phyloP scores from a whole-genome alignment of 768 basidiomycete genomes.

The Auricularia sp. region DNA sequence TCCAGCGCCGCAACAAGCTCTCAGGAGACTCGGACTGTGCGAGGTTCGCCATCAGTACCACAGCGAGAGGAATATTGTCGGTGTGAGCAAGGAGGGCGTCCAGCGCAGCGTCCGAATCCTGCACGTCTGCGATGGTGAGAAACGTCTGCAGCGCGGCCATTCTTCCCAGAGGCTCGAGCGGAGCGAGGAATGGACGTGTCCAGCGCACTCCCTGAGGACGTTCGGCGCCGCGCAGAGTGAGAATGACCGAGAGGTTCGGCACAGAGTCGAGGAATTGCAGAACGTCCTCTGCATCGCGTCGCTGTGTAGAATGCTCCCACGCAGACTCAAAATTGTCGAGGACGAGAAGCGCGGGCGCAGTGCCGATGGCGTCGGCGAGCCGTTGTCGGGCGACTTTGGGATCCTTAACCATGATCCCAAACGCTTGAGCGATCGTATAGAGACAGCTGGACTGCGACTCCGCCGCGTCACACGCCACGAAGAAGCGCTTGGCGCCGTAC shows the following conservation, averaged over 20 bases:
- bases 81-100: constrained; percentile 12
- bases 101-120: constrained; percentile 13
- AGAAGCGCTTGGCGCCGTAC: constrained; percentile 18
- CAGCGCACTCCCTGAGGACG: constrained; percentile 15
- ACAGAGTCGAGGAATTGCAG: constrained; percentile 9
- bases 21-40: constrained; percentile 13
- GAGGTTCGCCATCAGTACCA: constrained; percentile 16
- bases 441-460: not conserved
- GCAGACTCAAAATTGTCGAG: constrained; percentile 18
- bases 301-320: constrained; percentile 13
- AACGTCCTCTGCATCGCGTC: constrained; percentile 14
- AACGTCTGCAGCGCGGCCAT: constrained; percentile 13
- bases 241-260: constrained; percentile 11
- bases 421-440: not conserved
- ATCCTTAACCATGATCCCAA: not conserved
- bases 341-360: constrained; percentile 13
- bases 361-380: not conserved
- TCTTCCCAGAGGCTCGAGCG: constrained; percentile 12
- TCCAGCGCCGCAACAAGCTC: constrained; percentile 13
- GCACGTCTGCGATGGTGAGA: constrained; percentile 13
- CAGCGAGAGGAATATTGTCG: constrained; percentile 16
- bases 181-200: constrained; percentile 14
- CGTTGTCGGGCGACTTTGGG: not conserved
- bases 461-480: constrained; percentile 24
- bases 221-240: constrained; percentile 18